phyloP scores from a whole-genome alignment of 108 stramenopile species.

The Fistulifera pelliculosa region DNA sequence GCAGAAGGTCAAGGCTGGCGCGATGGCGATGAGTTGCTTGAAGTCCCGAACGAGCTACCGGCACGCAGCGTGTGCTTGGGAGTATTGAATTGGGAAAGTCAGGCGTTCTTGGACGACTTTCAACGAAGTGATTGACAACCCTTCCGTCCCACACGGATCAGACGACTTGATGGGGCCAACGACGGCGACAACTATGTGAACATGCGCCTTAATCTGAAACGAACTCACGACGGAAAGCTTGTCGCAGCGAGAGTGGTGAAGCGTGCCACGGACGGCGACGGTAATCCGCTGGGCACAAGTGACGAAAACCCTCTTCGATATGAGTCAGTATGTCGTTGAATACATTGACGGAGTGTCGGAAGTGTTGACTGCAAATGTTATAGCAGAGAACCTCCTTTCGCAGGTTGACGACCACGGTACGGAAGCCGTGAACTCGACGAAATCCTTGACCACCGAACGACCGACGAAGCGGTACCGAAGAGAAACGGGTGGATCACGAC shows the following conservation, averaged over 20 bases:
- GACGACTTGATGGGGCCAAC: slow-evolving; percentile 13
- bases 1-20: not conserved
- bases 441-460: slow-evolving; percentile 19
- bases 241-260: slow-evolving; percentile 12
- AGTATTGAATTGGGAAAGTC: too few relatives aligned
- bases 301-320: slow-evolving; percentile 32
- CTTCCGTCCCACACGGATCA: slow-evolving; percentile 12
- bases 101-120: slow-evolving; percentile 1
- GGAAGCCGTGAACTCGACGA: slow-evolving; percentile 13
- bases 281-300: slow-evolving; percentile 17
- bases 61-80: too few relatives aligned
- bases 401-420: slow-evolving; percentile 13
- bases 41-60: too few relatives aligned
- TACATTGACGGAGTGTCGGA: slow-evolving; percentile 26
- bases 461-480: slow-evolving; percentile 9
- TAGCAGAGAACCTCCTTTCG: slow-evolving; percentile 20
- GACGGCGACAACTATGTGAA: too few relatives aligned
- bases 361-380: slow-evolving; percentile 18
- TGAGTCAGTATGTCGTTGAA: slow-evolving; percentile 21
- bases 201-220: too few relatives aligned
- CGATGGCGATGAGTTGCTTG: too few relatives aligned
- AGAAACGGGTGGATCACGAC: slow-evolving; percentile 4
- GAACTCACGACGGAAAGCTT: slow-evolving; percentile 5
- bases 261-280: slow-evolving; percentile 13
- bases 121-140: slow-evolving; percentile 9